phyloP scores from a whole-genome alignment of 495 filamentous ascomycete species.

The Wilcoxina mikolae region DNA sequence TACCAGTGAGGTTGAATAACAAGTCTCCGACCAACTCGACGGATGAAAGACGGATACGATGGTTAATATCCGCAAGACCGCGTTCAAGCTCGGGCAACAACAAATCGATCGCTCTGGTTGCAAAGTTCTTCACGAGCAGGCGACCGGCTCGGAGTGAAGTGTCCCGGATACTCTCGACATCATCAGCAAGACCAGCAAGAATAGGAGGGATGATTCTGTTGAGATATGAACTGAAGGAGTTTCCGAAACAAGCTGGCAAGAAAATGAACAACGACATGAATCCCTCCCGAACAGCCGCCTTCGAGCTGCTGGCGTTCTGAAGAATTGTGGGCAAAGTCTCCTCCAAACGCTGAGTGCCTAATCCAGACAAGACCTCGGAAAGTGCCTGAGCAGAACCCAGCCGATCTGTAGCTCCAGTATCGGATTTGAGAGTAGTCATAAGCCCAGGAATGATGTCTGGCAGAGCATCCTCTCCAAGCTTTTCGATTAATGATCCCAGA shows the following conservation, averaged over 20 bases:
- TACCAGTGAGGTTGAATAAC: slow-evolving; percentile 93
- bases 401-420: slow-evolving; percentile 87
- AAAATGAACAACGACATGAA: slow-evolving; percentile 99
- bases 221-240: slow-evolving; percentile 93
- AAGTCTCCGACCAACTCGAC: slow-evolving; percentile 95
- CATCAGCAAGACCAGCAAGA: slow-evolving; percentile 83
- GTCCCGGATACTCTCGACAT: slow-evolving; percentile 87
- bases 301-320: slow-evolving; percentile 86
- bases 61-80: slow-evolving; percentile 85
- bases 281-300: slow-evolving; percentile 80
- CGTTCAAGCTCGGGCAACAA: slow-evolving; percentile 89
- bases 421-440: slow-evolving; percentile 93
- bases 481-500: slow-evolving; percentile 86
- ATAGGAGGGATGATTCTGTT: slow-evolving; percentile 94
- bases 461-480: slow-evolving; percentile 89
- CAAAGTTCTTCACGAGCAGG: slow-evolving; percentile 93
- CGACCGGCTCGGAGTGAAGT: slow-evolving; percentile 85
- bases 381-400: slow-evolving; percentile 94
- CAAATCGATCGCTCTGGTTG: slow-evolving; percentile 81
- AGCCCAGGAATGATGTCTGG: slow-evolving; percentile 95
- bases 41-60: slow-evolving; percentile 92
- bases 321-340: slow-evolving; percentile 93
- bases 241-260: slow-evolving; percentile 95
- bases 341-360: slow-evolving; percentile 82
- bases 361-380: slow-evolving; percentile 85